These are phyloP conservation scores for Chloris gayana DNA, from an alignment of 176 grass and related monocot species.

Conservation along the genomic window DNA sequence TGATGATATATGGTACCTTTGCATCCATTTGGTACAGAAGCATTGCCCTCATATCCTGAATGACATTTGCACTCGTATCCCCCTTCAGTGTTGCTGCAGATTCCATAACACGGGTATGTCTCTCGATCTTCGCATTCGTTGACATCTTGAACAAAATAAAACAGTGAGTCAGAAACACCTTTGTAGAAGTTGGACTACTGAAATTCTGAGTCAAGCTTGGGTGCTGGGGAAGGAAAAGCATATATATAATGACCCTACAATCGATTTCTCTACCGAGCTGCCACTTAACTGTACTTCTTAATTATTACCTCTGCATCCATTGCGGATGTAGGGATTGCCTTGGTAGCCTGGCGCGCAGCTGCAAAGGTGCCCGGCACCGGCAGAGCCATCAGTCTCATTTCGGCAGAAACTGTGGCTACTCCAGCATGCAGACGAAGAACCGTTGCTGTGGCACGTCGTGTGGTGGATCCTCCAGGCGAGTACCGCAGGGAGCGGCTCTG, in stretches of 20 bases:
- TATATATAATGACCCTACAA: no score
- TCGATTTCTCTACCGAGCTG: no score
- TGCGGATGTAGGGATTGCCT: slow-evolving; percentile 46
- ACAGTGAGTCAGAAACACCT: not conserved
- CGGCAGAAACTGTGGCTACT: slow-evolving; percentile 39
- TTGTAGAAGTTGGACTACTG: not conserved
- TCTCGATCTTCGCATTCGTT: slow-evolving; percentile 4
- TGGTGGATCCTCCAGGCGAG: slow-evolving; percentile 49
- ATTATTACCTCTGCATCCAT: slow-evolving; percentile 55
- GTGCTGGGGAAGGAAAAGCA: no score
- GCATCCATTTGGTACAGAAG: slow-evolving; percentile 30
- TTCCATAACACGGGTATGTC: slow-evolving; percentile 31
- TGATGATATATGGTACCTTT: not conserved
- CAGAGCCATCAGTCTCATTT: not conserved
- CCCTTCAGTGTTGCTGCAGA: slow-evolving; percentile 2
- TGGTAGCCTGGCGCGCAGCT: slow-evolving; percentile 38
- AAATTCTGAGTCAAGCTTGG: no score
- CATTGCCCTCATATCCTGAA: slow-evolving; percentile 15
- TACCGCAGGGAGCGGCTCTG: not conserved
- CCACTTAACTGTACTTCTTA: no score
- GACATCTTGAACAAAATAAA: slow-evolving; percentile 16
- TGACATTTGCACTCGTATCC: slow-evolving; percentile 15
- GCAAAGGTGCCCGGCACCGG: slow-evolving; percentile 21
- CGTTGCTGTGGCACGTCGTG: slow-evolving; percentile 11
- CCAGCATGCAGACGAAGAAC: slow-evolving; percentile 21